Conservation (phyloP, 306 rosid species). For the Cucurbita maxima region DNA sequence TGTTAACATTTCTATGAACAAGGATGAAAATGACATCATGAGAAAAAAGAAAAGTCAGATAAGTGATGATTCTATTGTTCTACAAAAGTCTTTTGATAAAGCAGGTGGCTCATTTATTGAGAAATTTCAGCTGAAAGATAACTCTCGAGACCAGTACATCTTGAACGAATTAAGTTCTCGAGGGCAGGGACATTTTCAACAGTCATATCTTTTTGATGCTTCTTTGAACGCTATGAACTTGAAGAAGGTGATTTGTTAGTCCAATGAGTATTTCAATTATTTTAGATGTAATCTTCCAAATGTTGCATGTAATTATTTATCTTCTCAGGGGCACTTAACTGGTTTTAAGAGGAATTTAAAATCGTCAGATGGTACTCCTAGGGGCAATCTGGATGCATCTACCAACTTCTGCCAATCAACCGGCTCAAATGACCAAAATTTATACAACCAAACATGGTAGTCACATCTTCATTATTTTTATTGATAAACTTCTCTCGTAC, state of each 20-base stretch:
- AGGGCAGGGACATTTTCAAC: constrained; percentile 15
- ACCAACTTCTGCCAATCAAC: constrained; percentile 14
- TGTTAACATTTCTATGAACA: constrained; percentile 13
- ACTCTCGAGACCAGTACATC: constrained; percentile 4
- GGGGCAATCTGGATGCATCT: constrained; percentile 20
- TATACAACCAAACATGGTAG: constrained; percentile 27
- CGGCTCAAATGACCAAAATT: constrained; percentile 11
- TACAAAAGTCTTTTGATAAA: constrained; percentile 18
- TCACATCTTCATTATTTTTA: not conserved
- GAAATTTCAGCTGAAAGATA: constrained; percentile 23
- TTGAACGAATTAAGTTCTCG: constrained; percentile 14
- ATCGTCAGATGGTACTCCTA: constrained; percentile 8
- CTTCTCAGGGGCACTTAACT: constrained; percentile 13
- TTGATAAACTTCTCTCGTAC: not conserved
- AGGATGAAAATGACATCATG: constrained; percentile 12
- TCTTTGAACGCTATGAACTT: constrained; percentile 8
- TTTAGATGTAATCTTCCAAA: not conserved
- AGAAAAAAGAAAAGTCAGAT: constrained; percentile 14
- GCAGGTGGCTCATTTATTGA: constrained; percentile 18
- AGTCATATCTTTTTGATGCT: constrained; percentile 15
- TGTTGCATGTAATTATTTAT: not conserved
- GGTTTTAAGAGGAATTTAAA: constrained; percentile 10
- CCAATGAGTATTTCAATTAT: not conserved
- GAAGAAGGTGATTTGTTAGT: constrained; percentile 19
- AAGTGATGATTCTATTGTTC: constrained; percentile 17